These are phyloP conservation scores for Lentinula detonsa DNA, from an alignment of 768 basidiomycete genomes.

Conservation along the genomic window DNA sequence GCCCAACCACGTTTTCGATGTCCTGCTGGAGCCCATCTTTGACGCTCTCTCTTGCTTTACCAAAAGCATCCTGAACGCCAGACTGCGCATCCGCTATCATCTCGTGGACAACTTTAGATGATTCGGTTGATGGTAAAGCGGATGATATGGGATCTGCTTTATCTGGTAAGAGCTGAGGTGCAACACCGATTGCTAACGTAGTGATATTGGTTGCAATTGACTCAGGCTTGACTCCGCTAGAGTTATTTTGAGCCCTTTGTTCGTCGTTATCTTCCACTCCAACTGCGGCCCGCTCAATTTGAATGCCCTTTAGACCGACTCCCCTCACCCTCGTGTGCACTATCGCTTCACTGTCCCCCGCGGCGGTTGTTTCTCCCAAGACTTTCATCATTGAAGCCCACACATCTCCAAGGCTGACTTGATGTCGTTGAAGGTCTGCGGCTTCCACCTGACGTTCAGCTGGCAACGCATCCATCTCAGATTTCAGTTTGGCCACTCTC, in stretches of 20 bases:
- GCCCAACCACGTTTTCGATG: neutral
- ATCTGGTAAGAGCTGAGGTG: neutral
- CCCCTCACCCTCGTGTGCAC: neutral
- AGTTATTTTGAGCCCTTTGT: neutral
- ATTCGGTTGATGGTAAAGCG: neutral
- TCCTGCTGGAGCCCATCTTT: neutral
- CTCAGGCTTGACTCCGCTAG: neutral
- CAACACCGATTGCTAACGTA: neutral
- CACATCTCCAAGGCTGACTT: neutral
- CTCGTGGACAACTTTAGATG: neutral
- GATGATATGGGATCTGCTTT: neutral
- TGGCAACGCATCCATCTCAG: neutral
- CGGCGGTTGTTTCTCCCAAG: neutral
- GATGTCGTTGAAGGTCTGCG: neutral
- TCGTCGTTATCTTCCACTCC: neutral
- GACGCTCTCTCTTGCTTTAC: neutral
- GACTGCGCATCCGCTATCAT: no score
- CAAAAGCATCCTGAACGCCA: neutral
- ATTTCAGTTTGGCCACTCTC: neutral
- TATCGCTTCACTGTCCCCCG: neutral
- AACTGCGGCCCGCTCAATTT: neutral
- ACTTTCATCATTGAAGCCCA: neutral
- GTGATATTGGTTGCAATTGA: neutral
- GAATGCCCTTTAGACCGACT: neutral
- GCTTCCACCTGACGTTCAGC: neutral